Evolutionary conservation across 176 grass and related monocot species (phyloP).

Genomic region (Hsuehochloa calcarea): DNA sequence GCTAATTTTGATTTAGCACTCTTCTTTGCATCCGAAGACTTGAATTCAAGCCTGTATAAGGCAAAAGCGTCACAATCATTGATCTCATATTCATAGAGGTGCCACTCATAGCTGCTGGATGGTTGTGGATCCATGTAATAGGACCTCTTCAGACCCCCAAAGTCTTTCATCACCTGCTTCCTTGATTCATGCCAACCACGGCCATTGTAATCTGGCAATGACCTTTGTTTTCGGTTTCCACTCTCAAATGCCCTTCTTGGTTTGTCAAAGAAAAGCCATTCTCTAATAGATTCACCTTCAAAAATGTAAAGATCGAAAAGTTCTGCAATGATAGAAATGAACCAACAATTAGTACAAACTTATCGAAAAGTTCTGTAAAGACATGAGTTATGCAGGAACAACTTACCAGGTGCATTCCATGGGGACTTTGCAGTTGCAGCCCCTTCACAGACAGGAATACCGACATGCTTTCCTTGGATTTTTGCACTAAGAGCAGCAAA

Average conservation of each 20-base stretch:
- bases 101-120: conserved; percentile 72
- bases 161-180: conserved; percentile 93
- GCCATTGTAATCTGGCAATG: conserved; percentile 79
- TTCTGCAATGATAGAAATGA: conserved; percentile 53
- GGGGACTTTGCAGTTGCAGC: conserved; percentile 86
- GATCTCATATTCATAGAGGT: conserved; percentile 93
- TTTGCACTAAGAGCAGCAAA: conserved; percentile 88
- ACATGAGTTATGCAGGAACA: conserved; percentile 9
- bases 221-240: conserved; percentile 85
- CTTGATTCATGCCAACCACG: conserved; percentile 94
- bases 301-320: conserved; percentile 88
- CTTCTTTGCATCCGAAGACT: conserved; percentile 81
- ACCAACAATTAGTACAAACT: conserved; percentile 31
- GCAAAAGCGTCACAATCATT: conserved; percentile 77
- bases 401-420: conserved; percentile 87
- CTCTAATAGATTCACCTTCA: conserved; percentile 90
- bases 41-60: conserved; percentile 81
- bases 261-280: conserved; percentile 97
- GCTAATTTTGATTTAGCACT: conserved; percentile 59
- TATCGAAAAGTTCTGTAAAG: background rate
- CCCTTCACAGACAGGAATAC: conserved; percentile 92
- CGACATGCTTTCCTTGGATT: conserved; percentile 77
- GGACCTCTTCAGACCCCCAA: conserved; percentile 80
- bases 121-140: conserved; percentile 99
- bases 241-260: conserved; percentile 88